phyloP scores from a whole-genome alignment of 2,329 filamentous ascomycete genomes.

The Cordyceps farinosa region DNA sequence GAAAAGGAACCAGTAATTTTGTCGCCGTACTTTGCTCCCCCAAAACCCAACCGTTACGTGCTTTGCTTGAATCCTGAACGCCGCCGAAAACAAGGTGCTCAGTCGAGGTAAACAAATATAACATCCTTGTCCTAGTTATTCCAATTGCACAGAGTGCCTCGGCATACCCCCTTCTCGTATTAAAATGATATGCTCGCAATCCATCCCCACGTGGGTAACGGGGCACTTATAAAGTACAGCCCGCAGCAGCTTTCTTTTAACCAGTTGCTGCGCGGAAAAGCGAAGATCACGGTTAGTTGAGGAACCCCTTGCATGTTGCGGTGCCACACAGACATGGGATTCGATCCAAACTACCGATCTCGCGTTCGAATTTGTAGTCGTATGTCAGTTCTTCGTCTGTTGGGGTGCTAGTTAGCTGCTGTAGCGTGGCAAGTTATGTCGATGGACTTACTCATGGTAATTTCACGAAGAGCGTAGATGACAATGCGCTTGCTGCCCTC shows the following conservation, averaged over 20 bases:
- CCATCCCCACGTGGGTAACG: background rate
- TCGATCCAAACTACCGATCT: slow-evolving; percentile 89
- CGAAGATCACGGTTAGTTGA: slow-evolving; percentile 64
- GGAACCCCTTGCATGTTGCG: slow-evolving; percentile 94
- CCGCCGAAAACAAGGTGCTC: background rate
- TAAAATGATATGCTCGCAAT: background rate
- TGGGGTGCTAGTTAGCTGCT: slow-evolving; percentile 24
- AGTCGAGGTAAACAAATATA: background rate
- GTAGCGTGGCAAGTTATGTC: background rate
- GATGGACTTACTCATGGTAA: slow-evolving; percentile 75
- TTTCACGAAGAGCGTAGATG: slow-evolving; percentile 95
- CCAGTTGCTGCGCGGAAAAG: background rate
- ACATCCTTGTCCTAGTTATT: background rate
- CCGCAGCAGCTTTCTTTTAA: background rate
- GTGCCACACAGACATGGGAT: slow-evolving; percentile 97
- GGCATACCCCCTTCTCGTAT: background rate
- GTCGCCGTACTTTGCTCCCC: background rate
- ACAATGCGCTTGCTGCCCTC: slow-evolving; percentile 98
- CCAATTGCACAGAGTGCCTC: background rate
- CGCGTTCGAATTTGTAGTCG: slow-evolving; percentile 99
- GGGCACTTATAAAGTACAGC: slow-evolving; percentile 6
- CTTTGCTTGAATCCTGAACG: slow-evolving; percentile 10
- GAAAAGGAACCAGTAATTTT: background rate
- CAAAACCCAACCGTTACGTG: background rate
- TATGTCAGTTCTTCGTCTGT: slow-evolving; percentile 98